phyloP scores from a whole-genome alignment of 1,284 basidiomycete genomes.

The Melampsora occidentalis region DNA sequence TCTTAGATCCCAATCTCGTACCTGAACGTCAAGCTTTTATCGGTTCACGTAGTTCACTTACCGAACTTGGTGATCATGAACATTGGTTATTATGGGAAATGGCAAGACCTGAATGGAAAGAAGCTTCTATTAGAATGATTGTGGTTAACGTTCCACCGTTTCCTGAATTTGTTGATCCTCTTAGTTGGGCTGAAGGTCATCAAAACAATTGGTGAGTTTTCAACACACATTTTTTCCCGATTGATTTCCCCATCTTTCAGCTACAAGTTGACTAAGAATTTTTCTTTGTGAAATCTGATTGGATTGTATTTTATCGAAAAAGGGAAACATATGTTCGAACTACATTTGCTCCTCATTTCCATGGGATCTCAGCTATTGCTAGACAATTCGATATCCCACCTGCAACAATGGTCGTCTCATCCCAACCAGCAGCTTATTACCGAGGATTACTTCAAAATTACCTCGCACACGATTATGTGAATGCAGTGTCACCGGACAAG shows the following conservation, averaged over 20 bases:
- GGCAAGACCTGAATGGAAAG: slow-evolving; percentile 45
- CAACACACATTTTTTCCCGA: background rate
- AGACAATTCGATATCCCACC: slow-evolving; percentile 41
- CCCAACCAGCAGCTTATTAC: slow-evolving; percentile 48
- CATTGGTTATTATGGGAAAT: slow-evolving; percentile 48
- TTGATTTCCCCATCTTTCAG: too few relatives aligned
- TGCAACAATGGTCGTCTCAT: slow-evolving; percentile 47
- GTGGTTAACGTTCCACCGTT: slow-evolving; percentile 50
- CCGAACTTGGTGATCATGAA: slow-evolving; percentile 47
- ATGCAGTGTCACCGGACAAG: slow-evolving; percentile 33
- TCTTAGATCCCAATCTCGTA: slow-evolving; percentile 48
- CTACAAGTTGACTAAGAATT: too few relatives aligned
- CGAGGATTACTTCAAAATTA: slow-evolving; percentile 48
- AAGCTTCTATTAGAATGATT: slow-evolving; percentile 46
- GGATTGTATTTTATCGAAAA: too few relatives aligned
- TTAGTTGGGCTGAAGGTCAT: slow-evolving; percentile 46
- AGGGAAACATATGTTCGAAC: slow-evolving; percentile 48
- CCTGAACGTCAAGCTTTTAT: slow-evolving; percentile 38
- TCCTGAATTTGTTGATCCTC: slow-evolving; percentile 48
- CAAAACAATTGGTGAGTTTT: slow-evolving; percentile 47
- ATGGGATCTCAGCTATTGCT: slow-evolving; percentile 35
- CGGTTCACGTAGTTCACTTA: slow-evolving; percentile 25
- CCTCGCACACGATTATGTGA: slow-evolving; percentile 44
- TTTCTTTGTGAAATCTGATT: too few relatives aligned
- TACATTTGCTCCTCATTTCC: slow-evolving; percentile 46